These are phyloP conservation scores for Fusarium buxicola DNA, from an alignment of 2,329 filamentous ascomycete species.

Conservation along the genomic window DNA sequence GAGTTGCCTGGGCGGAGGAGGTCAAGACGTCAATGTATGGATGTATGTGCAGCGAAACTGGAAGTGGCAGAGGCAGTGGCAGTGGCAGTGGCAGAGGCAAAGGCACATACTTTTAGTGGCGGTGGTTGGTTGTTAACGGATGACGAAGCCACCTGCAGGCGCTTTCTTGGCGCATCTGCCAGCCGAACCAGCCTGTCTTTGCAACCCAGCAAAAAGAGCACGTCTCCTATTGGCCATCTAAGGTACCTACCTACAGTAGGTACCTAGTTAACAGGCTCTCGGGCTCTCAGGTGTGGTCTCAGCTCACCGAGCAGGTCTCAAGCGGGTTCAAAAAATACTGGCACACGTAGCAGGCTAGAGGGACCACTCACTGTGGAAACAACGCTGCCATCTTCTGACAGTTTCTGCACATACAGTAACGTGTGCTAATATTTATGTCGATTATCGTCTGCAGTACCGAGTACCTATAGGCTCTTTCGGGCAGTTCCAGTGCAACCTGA, in stretches of 20 bases:
- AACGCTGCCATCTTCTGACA: too few relatives aligned
- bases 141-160: conserved; percentile 44
- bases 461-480: too few relatives aligned
- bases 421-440: too few relatives aligned
- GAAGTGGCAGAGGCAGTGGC: conserved; percentile 19
- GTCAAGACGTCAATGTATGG: conserved; percentile 35
- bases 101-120: conserved; percentile 36
- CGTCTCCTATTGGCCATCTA: conserved; percentile 18
- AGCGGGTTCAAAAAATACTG: background rate
- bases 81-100: conserved; percentile 22
- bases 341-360: too few relatives aligned
- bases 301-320: too few relatives aligned
- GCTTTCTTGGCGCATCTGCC: conserved; percentile 1
- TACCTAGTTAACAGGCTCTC: background rate
- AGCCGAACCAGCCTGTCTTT: background rate
- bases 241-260: background rate
- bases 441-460: conserved; percentile 20
- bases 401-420: too few relatives aligned
- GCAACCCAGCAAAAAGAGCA: conserved; percentile 6
- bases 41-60: conserved; percentile 15
- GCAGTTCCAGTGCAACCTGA: too few relatives aligned
- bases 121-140: conserved; percentile 42
- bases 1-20: conserved; percentile 39
- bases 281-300: too few relatives aligned
- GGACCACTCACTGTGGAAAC: too few relatives aligned